phyloP scores from a whole-genome alignment of 257 asterid genomes.

The Solanum pimpinellifolium region DNA sequence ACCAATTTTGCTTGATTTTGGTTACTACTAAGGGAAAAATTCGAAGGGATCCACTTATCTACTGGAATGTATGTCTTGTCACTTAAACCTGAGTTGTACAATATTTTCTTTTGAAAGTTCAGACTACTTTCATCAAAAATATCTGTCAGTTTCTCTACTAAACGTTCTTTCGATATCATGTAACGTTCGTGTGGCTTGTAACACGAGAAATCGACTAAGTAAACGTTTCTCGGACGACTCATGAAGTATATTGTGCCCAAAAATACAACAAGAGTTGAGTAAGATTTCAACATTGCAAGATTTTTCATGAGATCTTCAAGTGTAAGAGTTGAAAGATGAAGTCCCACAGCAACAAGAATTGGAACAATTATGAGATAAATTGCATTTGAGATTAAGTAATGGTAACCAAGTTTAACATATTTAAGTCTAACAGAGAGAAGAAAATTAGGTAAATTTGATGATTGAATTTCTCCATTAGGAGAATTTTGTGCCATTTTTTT shows the following conservation, averaged over 20 bases:
- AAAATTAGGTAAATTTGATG: neutral
- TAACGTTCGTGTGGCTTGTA: conserved; percentile 27
- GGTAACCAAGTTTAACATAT: conserved; percentile 31
- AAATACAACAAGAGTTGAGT: conserved; percentile 14
- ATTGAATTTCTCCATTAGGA: neutral
- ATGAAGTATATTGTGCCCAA: conserved; percentile 12
- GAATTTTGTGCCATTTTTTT: neutral
- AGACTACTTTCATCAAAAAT: conserved; percentile 12
- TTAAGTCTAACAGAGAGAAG: conserved; percentile 19
- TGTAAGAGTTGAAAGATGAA: conserved; percentile 15
- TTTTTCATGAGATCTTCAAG: conserved; percentile 11
- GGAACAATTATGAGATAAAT: conserved; percentile 19
- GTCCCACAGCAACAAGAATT: conserved; percentile 14
- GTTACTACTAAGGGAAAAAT: neutral
- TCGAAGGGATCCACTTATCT: neutral
- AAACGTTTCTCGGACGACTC: conserved; percentile 27
- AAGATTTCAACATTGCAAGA: conserved; percentile 14
- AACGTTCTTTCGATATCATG: conserved; percentile 7
- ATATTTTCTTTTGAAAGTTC: conserved; percentile 19
- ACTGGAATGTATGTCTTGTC: conserved; percentile 18
- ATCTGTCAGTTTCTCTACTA: conserved; percentile 1
- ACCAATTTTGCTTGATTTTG: neutral
- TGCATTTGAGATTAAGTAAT: conserved; percentile 25
- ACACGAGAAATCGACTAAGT: conserved; percentile 31
- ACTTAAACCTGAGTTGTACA: conserved; percentile 30